These are phyloP conservation scores for Dactylellina cionopaga DNA, from an alignment of 2,329 filamentous ascomycete genomes.

Conservation along the genomic window DNA sequence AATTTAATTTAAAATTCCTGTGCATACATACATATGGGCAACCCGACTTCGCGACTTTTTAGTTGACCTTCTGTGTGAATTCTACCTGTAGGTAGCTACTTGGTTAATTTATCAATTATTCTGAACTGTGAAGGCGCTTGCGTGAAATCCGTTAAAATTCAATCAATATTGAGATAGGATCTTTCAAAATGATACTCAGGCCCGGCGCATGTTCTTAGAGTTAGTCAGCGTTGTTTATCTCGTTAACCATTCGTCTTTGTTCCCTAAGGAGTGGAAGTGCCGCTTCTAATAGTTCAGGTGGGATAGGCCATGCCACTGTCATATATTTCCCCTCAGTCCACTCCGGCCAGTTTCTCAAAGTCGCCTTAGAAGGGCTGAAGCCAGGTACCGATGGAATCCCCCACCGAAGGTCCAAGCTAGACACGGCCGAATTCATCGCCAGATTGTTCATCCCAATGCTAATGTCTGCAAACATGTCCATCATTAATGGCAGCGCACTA, in stretches of 20 bases:
- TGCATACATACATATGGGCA: too few relatives aligned
- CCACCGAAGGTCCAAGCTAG: not conserved
- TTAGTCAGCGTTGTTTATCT: not conserved
- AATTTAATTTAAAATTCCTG: not conserved
- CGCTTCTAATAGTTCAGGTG: not conserved
- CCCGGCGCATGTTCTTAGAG: too few relatives aligned
- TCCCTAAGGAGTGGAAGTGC: not conserved
- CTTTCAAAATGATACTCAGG: too few relatives aligned
- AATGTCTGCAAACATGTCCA: conserved; percentile 46
- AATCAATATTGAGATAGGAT: too few relatives aligned
- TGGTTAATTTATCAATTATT: too few relatives aligned
- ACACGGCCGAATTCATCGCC: conserved; percentile 1
- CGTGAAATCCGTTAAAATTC: too few relatives aligned
- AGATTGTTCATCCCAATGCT: conserved; percentile 14
- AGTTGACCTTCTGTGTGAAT: too few relatives aligned
- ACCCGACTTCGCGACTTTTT: too few relatives aligned
- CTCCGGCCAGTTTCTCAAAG: conserved; percentile 17
- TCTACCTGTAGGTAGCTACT: too few relatives aligned
- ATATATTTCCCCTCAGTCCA: conserved; percentile 25
- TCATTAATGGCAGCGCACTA: conserved; percentile 18
- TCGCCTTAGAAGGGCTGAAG: not conserved
- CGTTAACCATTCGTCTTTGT: too few relatives aligned
- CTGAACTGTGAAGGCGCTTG: too few relatives aligned
- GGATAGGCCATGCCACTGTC: conserved; percentile 19
- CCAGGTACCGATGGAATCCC: not conserved